Evolutionary conservation across 192 early-diverging fungal species (phyloP), one percentile per base, ranked within the genome.

Genomic region (Coemansia sp.): DNA sequence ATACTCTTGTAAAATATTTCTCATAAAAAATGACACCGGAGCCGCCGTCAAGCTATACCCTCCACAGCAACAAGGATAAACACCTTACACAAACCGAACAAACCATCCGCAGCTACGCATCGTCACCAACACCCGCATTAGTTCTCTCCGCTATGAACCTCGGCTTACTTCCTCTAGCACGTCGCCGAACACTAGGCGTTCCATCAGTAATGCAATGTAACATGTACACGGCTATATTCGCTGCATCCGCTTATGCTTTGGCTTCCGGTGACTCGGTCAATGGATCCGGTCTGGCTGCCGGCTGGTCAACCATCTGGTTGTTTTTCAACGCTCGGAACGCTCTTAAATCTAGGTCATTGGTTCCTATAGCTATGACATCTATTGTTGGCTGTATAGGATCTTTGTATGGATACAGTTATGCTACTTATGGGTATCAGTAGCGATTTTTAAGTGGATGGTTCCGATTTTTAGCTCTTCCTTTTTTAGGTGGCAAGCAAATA

Each of bases 291-390:
- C 48, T 81, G 66, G 52, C 64, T 51, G 56, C 67, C 5, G 64
- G 62, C 8, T 81, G 78, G 78, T 81, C 78, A 4, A 63, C 67
- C 2, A 67, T 72, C 42, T 81, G 78, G 78, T 51, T 81, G 61
- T 75, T 81, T 33, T 80, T 81, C 18, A 81, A 75, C 45, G 78
- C 69, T 2, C 73, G 78, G 5, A 75, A 72, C 31, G 78, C 78
- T 5, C 16, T 74, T 14, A 67, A 31, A 38, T 68, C 69, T 16
- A 28, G 49, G 11, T 22, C 48, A 0, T 16, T 42, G 5, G 14
- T 66, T 5, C 78, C 78, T 1, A 64, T 81, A 16, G 60, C 63
- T 7, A 69, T 81, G 72, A 60, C 69, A 1, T 59, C 32, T 0
- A 18, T 50, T 12, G 61, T 75, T 28, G 69, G 63, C 0, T 32